Percentiles rank a stretch among this genome's conserved stretches.
These are phyloP conservation scores for Ceratonia siliqua DNA, from an alignment of 306 rosid species.

Conservation along the genomic window DNA sequence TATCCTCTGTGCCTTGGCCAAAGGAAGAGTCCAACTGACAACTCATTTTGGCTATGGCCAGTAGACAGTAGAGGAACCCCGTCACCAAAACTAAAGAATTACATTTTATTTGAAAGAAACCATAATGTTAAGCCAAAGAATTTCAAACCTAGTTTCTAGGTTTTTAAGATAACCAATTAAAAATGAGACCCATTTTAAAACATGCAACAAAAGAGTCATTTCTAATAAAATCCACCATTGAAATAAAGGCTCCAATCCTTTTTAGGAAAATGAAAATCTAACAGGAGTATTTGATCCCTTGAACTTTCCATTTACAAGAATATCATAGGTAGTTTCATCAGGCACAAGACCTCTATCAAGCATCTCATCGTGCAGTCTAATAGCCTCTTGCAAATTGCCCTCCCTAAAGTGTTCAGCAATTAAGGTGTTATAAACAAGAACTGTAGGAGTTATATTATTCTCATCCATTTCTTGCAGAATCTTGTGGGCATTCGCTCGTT, in stretches of 20 bases:
- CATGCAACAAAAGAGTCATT: slow-evolving; percentile 13
- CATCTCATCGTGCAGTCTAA: slow-evolving; percentile 84
- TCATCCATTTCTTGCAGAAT: slow-evolving; percentile 56
- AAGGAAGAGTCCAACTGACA: slow-evolving; percentile 50
- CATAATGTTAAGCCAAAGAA: neutral
- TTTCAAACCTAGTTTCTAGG: slow-evolving; percentile 44
- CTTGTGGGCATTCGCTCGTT: slow-evolving; percentile 63
- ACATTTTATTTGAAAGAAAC: neutral
- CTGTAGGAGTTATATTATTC: slow-evolving; percentile 49
- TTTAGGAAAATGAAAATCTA: slow-evolving; percentile 10
- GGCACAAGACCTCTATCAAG: slow-evolving; percentile 76
- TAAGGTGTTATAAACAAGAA: slow-evolving; percentile 63
- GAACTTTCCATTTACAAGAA: slow-evolving; percentile 68
- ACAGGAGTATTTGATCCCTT: slow-evolving; percentile 37
- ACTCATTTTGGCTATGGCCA: slow-evolving; percentile 48
- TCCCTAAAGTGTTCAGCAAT: slow-evolving; percentile 71
- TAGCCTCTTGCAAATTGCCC: slow-evolving; percentile 73
- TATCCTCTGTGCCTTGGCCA: slow-evolving; percentile 53
- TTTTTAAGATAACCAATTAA: slow-evolving; percentile 49
- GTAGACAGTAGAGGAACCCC: neutral
- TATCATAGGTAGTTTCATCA: slow-evolving; percentile 61
- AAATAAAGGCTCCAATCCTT: neutral
- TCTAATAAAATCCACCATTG: neutral
- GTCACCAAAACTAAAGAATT: slow-evolving; percentile 9
- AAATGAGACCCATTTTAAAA: slow-evolving; percentile 9